Conservation (phyloP, 2,329 filamentous ascomycete species). For the Colletotrichum camelliae region DNA sequence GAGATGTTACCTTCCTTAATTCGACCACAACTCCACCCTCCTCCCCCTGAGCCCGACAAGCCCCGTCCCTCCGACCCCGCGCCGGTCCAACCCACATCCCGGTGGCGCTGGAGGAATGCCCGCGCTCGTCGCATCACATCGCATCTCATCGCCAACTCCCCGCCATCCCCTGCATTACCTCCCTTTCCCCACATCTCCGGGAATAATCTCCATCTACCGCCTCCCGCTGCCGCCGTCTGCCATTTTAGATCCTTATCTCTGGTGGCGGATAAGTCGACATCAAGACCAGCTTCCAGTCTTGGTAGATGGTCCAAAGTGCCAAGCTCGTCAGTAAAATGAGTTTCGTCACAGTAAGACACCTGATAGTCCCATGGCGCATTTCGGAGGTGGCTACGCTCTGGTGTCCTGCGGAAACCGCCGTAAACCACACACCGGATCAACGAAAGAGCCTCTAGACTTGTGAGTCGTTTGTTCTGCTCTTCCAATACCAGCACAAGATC, state of each 20-base stretch:
- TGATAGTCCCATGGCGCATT: not conserved
- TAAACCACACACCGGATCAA: not conserved
- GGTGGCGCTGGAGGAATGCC: not conserved
- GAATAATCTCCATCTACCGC: not conserved
- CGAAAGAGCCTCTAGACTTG: not conserved
- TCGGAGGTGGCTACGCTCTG: not conserved
- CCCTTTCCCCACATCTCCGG: not conserved
- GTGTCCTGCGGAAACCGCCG: not conserved
- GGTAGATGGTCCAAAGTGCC: not conserved
- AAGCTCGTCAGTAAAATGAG: not conserved
- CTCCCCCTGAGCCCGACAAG: not conserved
- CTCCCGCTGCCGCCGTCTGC: not conserved
- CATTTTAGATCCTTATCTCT: not conserved
- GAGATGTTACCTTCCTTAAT: conserved; percentile 20
- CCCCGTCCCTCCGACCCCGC: not conserved
- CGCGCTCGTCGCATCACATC: not conserved
- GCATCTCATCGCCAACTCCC: not conserved
- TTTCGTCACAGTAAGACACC: not conserved
- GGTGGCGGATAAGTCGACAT: not conserved
- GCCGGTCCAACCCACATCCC: not conserved
- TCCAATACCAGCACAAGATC: not conserved
- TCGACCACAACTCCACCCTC: not conserved
- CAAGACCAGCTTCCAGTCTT: not conserved
- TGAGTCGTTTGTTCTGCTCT: not conserved
- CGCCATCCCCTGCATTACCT: not conserved